Conservation (phyloP, 169 alveolate species). For the Babesia bigemina region DNA sequence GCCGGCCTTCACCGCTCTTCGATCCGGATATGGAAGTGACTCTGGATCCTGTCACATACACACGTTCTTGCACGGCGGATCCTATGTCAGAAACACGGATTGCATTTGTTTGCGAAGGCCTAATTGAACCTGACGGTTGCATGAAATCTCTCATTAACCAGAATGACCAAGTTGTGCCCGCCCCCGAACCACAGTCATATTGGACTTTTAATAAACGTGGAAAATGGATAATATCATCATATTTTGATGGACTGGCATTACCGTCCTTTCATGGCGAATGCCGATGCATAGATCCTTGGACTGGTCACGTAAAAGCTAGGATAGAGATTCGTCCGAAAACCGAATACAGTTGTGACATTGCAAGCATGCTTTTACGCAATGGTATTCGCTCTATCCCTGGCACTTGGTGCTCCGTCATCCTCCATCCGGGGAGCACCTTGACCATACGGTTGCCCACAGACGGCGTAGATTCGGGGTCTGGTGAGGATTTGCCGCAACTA, state of each 20-base stretch:
- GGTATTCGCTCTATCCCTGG: background rate
- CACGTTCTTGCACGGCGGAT: conserved; percentile 22
- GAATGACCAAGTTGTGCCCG: background rate
- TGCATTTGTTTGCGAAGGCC: conserved; percentile 16
- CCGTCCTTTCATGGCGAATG: background rate
- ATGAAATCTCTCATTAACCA: background rate
- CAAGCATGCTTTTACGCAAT: background rate
- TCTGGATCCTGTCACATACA: conserved; percentile 1
- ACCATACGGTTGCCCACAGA: conserved; percentile 10
- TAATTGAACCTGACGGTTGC: background rate
- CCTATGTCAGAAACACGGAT: background rate
- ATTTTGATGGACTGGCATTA: background rate
- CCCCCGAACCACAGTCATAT: background rate
- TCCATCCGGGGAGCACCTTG: conserved; percentile 11
- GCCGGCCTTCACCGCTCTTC: background rate
- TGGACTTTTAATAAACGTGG: background rate
- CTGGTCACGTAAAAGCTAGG: conserved; percentile 4
- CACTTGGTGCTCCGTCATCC: conserved; percentile 10
- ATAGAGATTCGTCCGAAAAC: background rate
- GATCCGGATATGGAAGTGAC: background rate
- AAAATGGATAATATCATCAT: background rate
- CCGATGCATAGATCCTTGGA: background rate
- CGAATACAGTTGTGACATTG: conserved; percentile 6
- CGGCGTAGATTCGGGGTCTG: background rate
- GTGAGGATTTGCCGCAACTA: background rate